Conservation (phyloP, 495 filamentous ascomycete genomes). For the Coniosporium apollinis region DNA sequence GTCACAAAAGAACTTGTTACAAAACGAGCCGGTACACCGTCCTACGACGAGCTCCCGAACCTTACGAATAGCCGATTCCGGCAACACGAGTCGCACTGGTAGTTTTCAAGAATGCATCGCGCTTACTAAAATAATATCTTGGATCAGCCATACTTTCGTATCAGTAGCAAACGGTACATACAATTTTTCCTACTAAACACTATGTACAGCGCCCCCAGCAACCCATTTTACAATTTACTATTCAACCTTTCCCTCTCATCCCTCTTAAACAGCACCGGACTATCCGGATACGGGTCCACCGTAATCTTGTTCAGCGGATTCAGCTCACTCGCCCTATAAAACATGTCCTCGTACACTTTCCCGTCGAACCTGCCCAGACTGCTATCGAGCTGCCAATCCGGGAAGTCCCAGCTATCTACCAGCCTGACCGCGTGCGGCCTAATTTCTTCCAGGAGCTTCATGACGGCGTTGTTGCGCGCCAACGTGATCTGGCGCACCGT, state of each 20-base stretch:
- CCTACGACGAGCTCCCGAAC: no score
- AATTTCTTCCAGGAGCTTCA: slow-evolving; percentile 48
- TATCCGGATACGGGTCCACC: slow-evolving; percentile 52
- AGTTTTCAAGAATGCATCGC: no score
- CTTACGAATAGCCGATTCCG: no score
- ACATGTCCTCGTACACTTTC: slow-evolving; percentile 53
- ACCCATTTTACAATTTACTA: slow-evolving; percentile 27
- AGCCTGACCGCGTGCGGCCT: slow-evolving; percentile 48
- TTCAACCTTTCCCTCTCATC: slow-evolving; percentile 23
- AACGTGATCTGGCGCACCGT: slow-evolving; percentile 49
- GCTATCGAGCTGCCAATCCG: slow-evolving; percentile 53
- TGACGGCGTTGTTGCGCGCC: slow-evolving; percentile 40
- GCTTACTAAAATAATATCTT: no score
- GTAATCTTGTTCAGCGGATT: slow-evolving; percentile 51
- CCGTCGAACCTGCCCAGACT: slow-evolving; percentile 48
- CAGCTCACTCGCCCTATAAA: slow-evolving; percentile 44
- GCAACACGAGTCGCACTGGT: no score
- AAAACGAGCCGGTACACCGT: no score
- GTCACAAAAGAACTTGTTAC: no score
- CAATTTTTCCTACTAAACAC: neutral
- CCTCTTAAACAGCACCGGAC: slow-evolving; percentile 40
- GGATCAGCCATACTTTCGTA: no score
- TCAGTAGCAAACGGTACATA: neutral
- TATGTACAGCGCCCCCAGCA: neutral
- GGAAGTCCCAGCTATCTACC: slow-evolving; percentile 51